These are phyloP conservation scores for Gillenia trifoliata DNA, from an alignment of 306 rosid genomes.

Conservation along the genomic window DNA sequence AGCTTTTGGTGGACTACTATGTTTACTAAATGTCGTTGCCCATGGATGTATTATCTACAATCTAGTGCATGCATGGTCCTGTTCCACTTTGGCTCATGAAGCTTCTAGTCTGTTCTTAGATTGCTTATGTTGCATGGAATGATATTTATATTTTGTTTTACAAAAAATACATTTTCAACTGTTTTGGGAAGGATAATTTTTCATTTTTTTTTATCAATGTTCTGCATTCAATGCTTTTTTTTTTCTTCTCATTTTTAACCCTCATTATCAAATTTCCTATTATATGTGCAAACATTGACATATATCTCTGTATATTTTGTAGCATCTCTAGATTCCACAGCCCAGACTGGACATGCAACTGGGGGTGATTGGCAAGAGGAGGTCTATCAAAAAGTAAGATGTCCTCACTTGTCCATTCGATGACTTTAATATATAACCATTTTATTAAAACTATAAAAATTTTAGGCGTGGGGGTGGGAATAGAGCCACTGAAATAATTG, in stretches of 20 bases:
- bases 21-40: background rate
- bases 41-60: background rate
- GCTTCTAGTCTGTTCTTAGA: background rate
- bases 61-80: background rate
- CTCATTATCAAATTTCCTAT: background rate
- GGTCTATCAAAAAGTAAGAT: constrained; percentile 54
- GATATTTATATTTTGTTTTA: background rate
- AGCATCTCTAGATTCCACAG: constrained; percentile 65
- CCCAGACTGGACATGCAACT: constrained; percentile 52
- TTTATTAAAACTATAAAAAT: background rate
- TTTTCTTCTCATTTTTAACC: background rate
- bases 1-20: background rate
- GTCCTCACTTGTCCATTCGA: background rate
- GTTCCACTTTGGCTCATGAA: background rate
- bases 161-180: background rate
- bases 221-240: background rate
- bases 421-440: background rate
- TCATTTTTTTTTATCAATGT: background rate
- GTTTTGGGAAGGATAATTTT: background rate
- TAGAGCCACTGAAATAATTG: background rate
- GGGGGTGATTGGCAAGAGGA: constrained; percentile 75
- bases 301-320: constrained; percentile 17
- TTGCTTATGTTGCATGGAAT: background rate
- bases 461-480: background rate
- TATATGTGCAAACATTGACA: background rate